These are phyloP conservation scores for Amanita pallidorosea DNA, from an alignment of 768 basidiomycete species.

Conservation along the genomic window DNA sequence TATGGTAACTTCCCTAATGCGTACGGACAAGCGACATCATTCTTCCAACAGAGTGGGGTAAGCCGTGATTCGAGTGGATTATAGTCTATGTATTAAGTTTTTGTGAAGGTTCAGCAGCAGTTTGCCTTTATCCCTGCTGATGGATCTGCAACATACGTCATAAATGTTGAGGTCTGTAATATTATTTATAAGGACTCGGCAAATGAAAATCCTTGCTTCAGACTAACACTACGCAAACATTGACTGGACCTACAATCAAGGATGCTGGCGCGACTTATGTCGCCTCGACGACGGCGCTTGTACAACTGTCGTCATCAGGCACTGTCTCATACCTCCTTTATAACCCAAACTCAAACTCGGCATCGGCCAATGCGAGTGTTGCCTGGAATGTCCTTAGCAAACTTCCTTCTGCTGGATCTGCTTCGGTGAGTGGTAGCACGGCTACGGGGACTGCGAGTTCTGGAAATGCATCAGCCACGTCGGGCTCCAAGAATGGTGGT, in stretches of 20 bases:
- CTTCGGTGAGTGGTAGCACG: slow-evolving; percentile 5
- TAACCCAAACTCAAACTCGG: slow-evolving; percentile 27
- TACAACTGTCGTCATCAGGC: slow-evolving; percentile 59
- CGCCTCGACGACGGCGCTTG: slow-evolving; percentile 46
- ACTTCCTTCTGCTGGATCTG: slow-evolving; percentile 33
- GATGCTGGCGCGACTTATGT: slow-evolving; percentile 55
- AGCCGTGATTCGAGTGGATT: slow-evolving; percentile 11
- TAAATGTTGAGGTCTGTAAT: slow-evolving; percentile 50
- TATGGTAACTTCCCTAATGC: slow-evolving; percentile 62
- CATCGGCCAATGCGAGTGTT: slow-evolving; percentile 31
- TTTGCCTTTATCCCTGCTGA: slow-evolving; percentile 74
- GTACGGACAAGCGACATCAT: slow-evolving; percentile 59
- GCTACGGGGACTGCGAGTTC: not conserved
- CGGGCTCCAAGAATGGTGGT: not conserved
- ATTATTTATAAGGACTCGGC: not conserved
- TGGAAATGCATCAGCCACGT: not conserved
- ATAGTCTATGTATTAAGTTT: not conserved
- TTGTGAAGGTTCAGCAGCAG: slow-evolving; percentile 48
- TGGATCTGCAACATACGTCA: slow-evolving; percentile 56
- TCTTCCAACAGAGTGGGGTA: slow-evolving; percentile 50
- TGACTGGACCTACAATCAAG: slow-evolving; percentile 50
- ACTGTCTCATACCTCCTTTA: slow-evolving; percentile 52
- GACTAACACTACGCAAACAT: slow-evolving; percentile 53
- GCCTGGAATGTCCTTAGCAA: slow-evolving; percentile 37
- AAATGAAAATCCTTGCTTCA: slow-evolving; percentile 12